Evolutionary conservation across 2,329 filamentous ascomycete genomes (phyloP).

Genomic region (Curvularia verruculosa): DNA sequence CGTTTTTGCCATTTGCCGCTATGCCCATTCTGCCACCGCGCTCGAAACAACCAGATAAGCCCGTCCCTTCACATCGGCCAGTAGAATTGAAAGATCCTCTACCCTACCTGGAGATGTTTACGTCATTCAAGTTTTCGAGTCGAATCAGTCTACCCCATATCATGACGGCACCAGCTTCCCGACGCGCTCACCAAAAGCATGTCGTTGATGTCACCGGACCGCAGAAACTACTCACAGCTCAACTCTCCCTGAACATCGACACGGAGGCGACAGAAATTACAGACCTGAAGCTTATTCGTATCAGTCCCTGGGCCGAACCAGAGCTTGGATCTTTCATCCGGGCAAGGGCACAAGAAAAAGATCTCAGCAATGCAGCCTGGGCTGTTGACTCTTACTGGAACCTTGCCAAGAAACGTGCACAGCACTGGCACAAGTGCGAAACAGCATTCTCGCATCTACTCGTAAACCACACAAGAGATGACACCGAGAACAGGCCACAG

Average conservation of each 20-base stretch:
- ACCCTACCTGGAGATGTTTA: slow-evolving; percentile 74
- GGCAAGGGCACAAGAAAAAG: slow-evolving; percentile 50
- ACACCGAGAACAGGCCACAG: slow-evolving; percentile 30
- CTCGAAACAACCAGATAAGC: slow-evolving; percentile 37
- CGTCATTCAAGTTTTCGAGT: slow-evolving; percentile 67
- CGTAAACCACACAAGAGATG: slow-evolving; percentile 16
- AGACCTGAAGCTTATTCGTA: slow-evolving; percentile 59
- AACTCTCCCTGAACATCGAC: slow-evolving; percentile 63
- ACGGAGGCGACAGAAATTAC: slow-evolving; percentile 55
- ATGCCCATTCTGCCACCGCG: slow-evolving; percentile 35
- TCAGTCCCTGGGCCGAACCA: slow-evolving; percentile 64
- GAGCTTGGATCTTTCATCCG: slow-evolving; percentile 65
- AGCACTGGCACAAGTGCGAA: slow-evolving; percentile 66
- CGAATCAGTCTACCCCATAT: slow-evolving; percentile 48
- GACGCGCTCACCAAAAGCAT: slow-evolving; percentile 50
- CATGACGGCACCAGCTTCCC: slow-evolving; percentile 19
- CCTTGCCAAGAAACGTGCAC: slow-evolving; percentile 64
- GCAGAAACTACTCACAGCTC: slow-evolving; percentile 63
- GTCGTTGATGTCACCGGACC: slow-evolving; percentile 59
- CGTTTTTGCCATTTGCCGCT: slow-evolving; percentile 49
- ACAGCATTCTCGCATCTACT: slow-evolving; percentile 51
- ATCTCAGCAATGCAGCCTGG: slow-evolving; percentile 68
- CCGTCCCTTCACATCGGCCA: slow-evolving; percentile 66
- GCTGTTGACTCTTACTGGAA: slow-evolving; percentile 73
- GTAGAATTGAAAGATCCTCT: slow-evolving; percentile 69